These are phyloP conservation scores for Theobroma grandiflorum DNA, from an alignment of 441 rosid species.

Conservation along the genomic window DNA sequence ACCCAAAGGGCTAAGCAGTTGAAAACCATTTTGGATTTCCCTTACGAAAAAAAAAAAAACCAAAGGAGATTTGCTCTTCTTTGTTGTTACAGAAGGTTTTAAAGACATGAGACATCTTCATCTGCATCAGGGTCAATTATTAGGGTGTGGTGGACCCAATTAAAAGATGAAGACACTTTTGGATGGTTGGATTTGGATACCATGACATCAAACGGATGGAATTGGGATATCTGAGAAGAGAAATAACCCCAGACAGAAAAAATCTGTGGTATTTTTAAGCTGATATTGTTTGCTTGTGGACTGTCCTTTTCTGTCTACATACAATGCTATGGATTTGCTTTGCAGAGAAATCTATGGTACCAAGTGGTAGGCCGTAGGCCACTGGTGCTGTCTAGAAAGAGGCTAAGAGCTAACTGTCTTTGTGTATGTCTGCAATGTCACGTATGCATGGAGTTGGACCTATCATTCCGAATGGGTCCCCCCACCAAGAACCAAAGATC, in stretches of 20 bases:
- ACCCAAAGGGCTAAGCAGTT: constrained; percentile 1
- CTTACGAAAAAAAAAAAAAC: background rate
- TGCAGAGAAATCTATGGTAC: constrained; percentile 49
- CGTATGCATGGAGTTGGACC: constrained; percentile 42
- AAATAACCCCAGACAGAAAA: constrained; percentile 33
- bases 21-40: constrained; percentile 21
- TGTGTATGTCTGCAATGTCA: constrained; percentile 31
- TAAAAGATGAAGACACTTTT: background rate
- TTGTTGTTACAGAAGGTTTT: background rate
- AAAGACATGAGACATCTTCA: background rate
- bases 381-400: constrained; percentile 25
- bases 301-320: constrained; percentile 35
- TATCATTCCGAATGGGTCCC: constrained; percentile 29
- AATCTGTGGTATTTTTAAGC: constrained; percentile 16
- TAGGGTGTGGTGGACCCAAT: constrained; percentile 15
- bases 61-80: constrained; percentile 12
- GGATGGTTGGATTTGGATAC: background rate
- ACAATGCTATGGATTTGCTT: constrained; percentile 46
- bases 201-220: background rate
- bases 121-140: constrained; percentile 1
- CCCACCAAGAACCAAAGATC: constrained; percentile 22
- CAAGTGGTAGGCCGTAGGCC: constrained; percentile 49
- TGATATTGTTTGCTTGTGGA: constrained; percentile 36
- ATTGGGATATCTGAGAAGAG: background rate
- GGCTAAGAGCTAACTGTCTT: constrained; percentile 31